Conservation (phyloP, 2,329 filamentous ascomycete genomes). For the Fusarium sp. region DNA sequence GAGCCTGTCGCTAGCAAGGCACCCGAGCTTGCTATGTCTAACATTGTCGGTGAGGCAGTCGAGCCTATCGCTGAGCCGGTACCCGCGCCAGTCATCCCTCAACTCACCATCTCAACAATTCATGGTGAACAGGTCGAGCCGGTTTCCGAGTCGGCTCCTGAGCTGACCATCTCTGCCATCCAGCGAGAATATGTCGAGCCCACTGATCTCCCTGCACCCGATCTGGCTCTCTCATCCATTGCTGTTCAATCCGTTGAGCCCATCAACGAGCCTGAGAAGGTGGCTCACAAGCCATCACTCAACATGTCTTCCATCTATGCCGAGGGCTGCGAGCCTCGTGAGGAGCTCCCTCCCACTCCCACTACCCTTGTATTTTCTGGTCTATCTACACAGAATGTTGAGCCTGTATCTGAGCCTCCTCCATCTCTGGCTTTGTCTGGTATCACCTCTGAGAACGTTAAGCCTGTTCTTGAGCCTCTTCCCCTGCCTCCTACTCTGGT, state of each 20-base stretch:
- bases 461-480: constrained; percentile 46
- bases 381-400: constrained; percentile 53
- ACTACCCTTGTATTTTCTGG: constrained; percentile 50
- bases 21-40: constrained; percentile 29
- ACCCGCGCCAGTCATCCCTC: constrained; percentile 21
- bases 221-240: constrained; percentile 48
- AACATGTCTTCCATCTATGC: constrained; percentile 48
- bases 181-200: constrained; percentile 44
- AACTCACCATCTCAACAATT: constrained; percentile 30
- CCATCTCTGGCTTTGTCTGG: constrained; percentile 31
- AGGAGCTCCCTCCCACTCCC: constrained; percentile 43
- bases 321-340: constrained; percentile 51
- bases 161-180: constrained; percentile 40
- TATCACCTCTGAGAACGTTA: constrained; percentile 51
- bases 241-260: constrained; percentile 47
- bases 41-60: constrained; percentile 25
- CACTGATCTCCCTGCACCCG: constrained; percentile 31
- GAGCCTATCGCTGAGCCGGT: constrained; percentile 25
- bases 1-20: constrained; percentile 17
- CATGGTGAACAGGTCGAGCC: constrained; percentile 44
- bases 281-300: constrained; percentile 46
- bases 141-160: constrained; percentile 23
- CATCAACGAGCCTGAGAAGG: constrained; percentile 50
- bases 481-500: constrained; percentile 47
- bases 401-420: constrained; percentile 48